phyloP scores from a whole-genome alignment of 495 filamentous ascomycete genomes.

The Xylaria scruposa region DNA sequence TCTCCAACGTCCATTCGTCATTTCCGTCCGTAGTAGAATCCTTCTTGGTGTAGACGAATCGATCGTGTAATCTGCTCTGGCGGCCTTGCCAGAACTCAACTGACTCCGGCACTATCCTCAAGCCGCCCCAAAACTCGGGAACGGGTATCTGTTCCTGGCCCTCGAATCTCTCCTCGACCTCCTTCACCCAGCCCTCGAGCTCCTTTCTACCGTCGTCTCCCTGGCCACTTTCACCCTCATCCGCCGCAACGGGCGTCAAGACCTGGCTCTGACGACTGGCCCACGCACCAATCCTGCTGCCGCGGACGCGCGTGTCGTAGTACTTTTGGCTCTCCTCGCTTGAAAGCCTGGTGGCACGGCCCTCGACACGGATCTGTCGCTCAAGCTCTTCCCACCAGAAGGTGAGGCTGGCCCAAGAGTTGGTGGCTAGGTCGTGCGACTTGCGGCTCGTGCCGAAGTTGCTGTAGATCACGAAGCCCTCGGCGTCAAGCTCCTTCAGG shows the following conservation, averaged over 20 bases:
- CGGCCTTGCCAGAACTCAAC: conserved; percentile 97
- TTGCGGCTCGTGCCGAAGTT: conserved; percentile 86
- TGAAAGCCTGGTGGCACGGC: conserved; percentile 68
- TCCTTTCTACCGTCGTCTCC: conserved; percentile 66
- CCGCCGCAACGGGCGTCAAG: conserved; percentile 54
- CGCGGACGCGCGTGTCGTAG: conserved; percentile 79
- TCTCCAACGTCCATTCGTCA: conserved; percentile 62
- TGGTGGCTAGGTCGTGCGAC: conserved; percentile 66
- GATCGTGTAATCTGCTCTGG: conserved; percentile 86
- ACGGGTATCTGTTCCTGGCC: conserved; percentile 80
- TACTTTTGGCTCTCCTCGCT: conserved; percentile 83
- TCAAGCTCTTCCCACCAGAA: conserved; percentile 81
- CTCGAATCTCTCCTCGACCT: conserved; percentile 75
- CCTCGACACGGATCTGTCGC: conserved; percentile 87
- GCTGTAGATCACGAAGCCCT: conserved; percentile 84
- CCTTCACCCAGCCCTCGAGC: conserved; percentile 71
- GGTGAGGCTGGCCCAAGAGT: conserved; percentile 72
- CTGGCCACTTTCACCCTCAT: conserved; percentile 42
- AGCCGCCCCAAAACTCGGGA: conserved; percentile 92
- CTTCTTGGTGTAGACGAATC: conserved; percentile 80
- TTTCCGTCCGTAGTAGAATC: conserved; percentile 41
- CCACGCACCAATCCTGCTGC: conserved; percentile 90
- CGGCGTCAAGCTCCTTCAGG: conserved; percentile 80
- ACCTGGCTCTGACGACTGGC: conserved; percentile 86
- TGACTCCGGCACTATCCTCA: conserved; percentile 82